Evolutionary conservation across 2,329 filamentous ascomycete species (phyloP).

Genomic region (Harringtonia aguacate): DNA sequence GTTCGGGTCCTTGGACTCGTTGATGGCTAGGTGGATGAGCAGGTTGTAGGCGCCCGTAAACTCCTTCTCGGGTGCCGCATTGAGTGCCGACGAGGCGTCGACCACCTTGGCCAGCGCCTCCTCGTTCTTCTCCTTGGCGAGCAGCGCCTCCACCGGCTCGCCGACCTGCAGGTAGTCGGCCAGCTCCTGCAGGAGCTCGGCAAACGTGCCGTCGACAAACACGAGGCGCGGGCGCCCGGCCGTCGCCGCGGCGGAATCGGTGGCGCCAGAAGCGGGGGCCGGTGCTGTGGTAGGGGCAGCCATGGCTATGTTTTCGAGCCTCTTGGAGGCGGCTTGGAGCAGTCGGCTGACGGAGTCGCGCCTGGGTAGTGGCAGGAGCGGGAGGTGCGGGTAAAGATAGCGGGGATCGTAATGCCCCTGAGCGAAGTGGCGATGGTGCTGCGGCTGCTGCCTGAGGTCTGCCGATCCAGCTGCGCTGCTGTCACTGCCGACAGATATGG

Average conservation of each 20-base stretch:
- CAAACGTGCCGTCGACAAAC: slow-evolving; percentile 84
- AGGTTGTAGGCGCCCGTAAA: slow-evolving; percentile 95
- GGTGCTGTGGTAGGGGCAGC: slow-evolving; percentile 4
- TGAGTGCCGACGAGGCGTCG: slow-evolving; percentile 64
- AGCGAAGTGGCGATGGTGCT: background rate
- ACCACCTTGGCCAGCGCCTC: slow-evolving; percentile 86
- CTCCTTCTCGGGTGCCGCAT: slow-evolving; percentile 87
- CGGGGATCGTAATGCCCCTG: no score
- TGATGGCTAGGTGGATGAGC: slow-evolving; percentile 78
- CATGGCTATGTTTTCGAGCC: slow-evolving; percentile 1
- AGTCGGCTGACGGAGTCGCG: background rate
- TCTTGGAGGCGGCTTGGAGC: background rate
- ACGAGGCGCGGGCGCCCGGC: slow-evolving; percentile 43
- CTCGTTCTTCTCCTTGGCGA: slow-evolving; percentile 68
- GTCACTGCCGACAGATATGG: background rate
- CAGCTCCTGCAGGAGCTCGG: slow-evolving; percentile 89
- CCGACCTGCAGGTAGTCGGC: slow-evolving; percentile 84
- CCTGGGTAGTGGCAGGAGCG: background rate
- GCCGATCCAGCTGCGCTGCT: background rate
- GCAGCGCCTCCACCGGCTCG: slow-evolving; percentile 64
- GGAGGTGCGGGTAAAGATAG: background rate
- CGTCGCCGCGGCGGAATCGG: background rate
- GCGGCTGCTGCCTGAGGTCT: background rate
- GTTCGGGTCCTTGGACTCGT: slow-evolving; percentile 70
- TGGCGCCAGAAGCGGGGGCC: background rate